A percentile compares a stretch with the other conserved stretches of the same genome.
Conservation (phyloP, 78 protist species). For the Capsaspora owczarzaki region DNA sequence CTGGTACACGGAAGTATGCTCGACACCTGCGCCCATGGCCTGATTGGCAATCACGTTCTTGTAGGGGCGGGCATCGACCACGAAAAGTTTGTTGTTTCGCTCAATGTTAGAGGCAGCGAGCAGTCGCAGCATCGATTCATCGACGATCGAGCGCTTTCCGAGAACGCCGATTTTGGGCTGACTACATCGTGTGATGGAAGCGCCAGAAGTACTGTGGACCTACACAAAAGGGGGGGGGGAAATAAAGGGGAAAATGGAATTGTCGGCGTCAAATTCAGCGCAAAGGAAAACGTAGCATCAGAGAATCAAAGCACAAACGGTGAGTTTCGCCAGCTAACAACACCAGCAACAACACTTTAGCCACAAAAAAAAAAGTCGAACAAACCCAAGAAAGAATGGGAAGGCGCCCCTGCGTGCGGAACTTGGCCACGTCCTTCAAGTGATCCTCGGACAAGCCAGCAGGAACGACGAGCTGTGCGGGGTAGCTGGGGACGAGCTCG, state of each 20-base stretch:
- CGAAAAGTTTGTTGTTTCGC: neutral
- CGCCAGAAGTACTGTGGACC: neutral
- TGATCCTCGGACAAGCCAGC: conserved; percentile 33
- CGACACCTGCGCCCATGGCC: conserved; percentile 38
- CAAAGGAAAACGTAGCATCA: too few species aligned
- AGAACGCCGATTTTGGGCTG: conserved; percentile 15
- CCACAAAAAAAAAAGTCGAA: too few species aligned
- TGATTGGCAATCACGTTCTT: conserved; percentile 15
- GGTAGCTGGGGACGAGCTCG: neutral
- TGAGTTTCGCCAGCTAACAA: too few species aligned
- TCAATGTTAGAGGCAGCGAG: conserved; percentile 3
- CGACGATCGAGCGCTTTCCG: conserved; percentile 9
- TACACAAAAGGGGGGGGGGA: too few species aligned
- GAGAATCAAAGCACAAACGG: too few species aligned
- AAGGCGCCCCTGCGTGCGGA: conserved; percentile 41
- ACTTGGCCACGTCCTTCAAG: conserved; percentile 30
- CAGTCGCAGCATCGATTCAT: neutral
- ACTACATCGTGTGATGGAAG: neutral
- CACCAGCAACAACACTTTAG: too few species aligned
- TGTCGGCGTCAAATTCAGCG: too few species aligned
- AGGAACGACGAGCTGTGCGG: neutral
- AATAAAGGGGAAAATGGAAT: too few species aligned
- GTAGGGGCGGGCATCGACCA: conserved; percentile 13
- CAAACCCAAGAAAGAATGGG: conserved; percentile 8
- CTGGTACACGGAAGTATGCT: neutral